These are phyloP conservation scores for Neurospora sp. DNA, from an alignment of 495 filamentous ascomycete genomes.

Conservation along the genomic window DNA sequence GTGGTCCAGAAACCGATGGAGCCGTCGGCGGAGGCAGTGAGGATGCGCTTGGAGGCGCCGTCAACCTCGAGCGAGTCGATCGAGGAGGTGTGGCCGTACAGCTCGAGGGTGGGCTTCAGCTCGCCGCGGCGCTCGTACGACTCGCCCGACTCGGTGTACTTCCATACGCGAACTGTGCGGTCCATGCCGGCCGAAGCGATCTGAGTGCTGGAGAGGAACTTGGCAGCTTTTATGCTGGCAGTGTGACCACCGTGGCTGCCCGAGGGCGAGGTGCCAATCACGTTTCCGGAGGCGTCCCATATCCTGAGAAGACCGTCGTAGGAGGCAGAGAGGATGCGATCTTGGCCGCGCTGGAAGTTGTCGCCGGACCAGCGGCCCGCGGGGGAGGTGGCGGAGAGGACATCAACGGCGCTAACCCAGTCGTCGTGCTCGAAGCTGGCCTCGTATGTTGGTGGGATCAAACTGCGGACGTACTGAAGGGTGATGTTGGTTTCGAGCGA, in stretches of 20 bases:
- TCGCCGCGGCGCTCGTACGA: constrained; percentile 49
- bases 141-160: constrained; percentile 62
- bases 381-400: constrained; percentile 56
- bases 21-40: constrained; percentile 75
- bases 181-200: constrained; percentile 76
- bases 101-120: constrained; percentile 66
- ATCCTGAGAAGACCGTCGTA: constrained; percentile 82
- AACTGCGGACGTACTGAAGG: constrained; percentile 84
- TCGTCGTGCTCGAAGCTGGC: constrained; percentile 91
- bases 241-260: constrained; percentile 59
- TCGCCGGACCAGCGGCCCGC: constrained; percentile 47
- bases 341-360: constrained; percentile 32
- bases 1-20: constrained; percentile 77
- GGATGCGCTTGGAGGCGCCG: constrained; percentile 59
- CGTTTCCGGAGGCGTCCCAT: constrained; percentile 79
- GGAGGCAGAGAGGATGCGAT: constrained; percentile 71
- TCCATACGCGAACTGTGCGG: constrained; percentile 77
- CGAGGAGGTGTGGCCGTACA: constrained; percentile 72
- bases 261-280: constrained; percentile 58
- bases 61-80: constrained; percentile 74
- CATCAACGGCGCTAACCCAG: constrained; percentile 90
- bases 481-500: constrained; percentile 77
- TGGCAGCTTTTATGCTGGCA: constrained; percentile 65
- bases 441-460: constrained; percentile 77
- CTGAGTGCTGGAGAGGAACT: constrained; percentile 64